Evolutionary conservation across 2,329 filamentous ascomycete species (phyloP), one percentile per base, ranked within the genome.

Genomic region (Ascochyta lentis): DNA sequence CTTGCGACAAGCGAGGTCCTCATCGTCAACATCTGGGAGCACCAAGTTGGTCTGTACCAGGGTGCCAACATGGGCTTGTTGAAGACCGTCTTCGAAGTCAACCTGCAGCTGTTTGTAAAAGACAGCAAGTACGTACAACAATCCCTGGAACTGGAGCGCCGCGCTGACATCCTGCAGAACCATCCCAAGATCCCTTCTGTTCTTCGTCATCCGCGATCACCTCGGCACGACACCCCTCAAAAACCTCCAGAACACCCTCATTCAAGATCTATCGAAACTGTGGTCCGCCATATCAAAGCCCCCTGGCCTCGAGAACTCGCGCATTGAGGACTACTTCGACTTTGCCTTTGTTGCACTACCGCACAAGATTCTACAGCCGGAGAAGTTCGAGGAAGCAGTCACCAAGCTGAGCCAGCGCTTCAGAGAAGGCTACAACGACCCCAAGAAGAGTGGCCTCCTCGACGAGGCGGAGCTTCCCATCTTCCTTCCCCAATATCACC

Each of bases 1-100:
- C 84, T 99, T 69, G 95, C 95, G 45, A 99, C 95, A 16, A 98
- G 94, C 75, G 95, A 99, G 80, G 94, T 99, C 48, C 83, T 99
- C 67, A 96, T 99, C 72, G 90, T 99, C 77, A 99, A 99, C 75
- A 96, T 99, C 65, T 99, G 95, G 95, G 95, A 99, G 78, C 94
- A 97, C 77, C 95, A 99, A 78, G 95, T 99, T 59, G 95, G 95
- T 43, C 78, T 99, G 76, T 99, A 99, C 75, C 94, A 99, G 79
- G 95, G 95, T 54, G 95, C 95, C 68, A 99, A 99, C 77, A 99
- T 99, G 95, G 95, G 95, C 8, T 79, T 99, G 69, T 82, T 99
- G 70, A 99, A 99, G 84, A 99, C 96, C 0, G 95, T 99, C 4
- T 99, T 99, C 68, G 95, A 99, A 80, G 95, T 99, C 76, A 99